phyloP scores from a whole-genome alignment of 805 yeast genomes.

The Kodamaea fukazawae region DNA sequence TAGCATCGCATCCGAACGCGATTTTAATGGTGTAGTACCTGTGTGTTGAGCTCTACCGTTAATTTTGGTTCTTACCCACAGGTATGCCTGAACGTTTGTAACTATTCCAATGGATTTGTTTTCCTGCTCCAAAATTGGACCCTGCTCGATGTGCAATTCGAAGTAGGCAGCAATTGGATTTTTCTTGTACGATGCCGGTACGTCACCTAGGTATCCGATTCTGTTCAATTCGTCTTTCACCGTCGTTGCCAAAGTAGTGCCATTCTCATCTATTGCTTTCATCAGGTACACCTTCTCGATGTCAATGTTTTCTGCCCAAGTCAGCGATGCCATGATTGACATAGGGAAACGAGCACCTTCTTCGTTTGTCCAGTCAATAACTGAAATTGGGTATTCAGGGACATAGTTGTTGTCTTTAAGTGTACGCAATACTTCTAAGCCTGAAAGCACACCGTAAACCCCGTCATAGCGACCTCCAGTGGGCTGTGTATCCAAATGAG shows the following conservation, averaged over 20 bases:
- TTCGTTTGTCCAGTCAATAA: constrained; percentile 72
- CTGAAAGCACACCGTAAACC: constrained; percentile 64
- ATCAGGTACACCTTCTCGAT: constrained; percentile 50
- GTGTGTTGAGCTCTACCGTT: constrained; percentile 68
- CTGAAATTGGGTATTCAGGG: constrained; percentile 66
- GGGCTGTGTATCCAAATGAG: constrained; percentile 76
- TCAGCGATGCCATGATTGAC: constrained; percentile 63
- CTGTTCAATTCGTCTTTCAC: constrained; percentile 55
- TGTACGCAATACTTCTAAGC: constrained; percentile 65
- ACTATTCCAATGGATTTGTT: constrained; percentile 62
- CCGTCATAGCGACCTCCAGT: constrained; percentile 80
- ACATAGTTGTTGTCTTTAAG: constrained; percentile 54
- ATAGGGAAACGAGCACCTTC: constrained; percentile 79
- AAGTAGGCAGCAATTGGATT: constrained; percentile 67
- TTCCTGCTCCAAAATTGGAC: constrained; percentile 62
- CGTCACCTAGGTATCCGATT: constrained; percentile 60
- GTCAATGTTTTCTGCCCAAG: constrained; percentile 56
- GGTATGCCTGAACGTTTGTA: constrained; percentile 62
- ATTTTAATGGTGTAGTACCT: constrained; percentile 66
- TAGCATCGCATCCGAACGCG: constrained; percentile 60
- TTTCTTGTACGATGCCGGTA: constrained; percentile 44
- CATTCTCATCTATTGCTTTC: constrained; percentile 51
- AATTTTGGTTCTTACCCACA: constrained; percentile 58
- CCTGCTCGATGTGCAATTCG: constrained; percentile 76
- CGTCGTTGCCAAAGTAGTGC: constrained; percentile 31